Base-by-base conservation (phyloP, 176 grass and related monocot species). In the Triticum monococcum region DNA sequence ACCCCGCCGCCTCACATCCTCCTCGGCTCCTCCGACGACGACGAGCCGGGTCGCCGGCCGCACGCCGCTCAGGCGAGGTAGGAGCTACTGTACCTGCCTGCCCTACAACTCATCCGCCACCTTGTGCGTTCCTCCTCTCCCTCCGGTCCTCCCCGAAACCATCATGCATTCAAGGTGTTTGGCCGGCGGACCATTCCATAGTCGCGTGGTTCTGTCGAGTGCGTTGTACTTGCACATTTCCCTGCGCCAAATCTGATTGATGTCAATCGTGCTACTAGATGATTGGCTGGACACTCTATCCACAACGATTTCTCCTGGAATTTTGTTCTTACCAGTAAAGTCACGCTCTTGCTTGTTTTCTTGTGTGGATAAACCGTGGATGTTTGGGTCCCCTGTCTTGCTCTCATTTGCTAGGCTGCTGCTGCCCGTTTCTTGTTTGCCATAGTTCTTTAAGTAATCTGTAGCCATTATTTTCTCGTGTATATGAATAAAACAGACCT, bases 141-240 rank as follows among this genome's bases (percentile, higher is more conserved):
- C n/a, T 17, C 38, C 37, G 8, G 37, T 41, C 41, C 23, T 35
- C 36, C n/a, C 33, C 1, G 25, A 45, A 32, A 65, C 2, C 12
- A 11, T 11, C 78, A 9, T 26, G 78, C 37, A 45, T 18, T 64
- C 59, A 45, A 45, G 37, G 16, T 79, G 78, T 79, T 40, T 20
- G 63, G 25, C 7, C 20, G 74, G 17, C 50, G 75, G 75, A 57
- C 56, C 56, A 22, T 57, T 50, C 11, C 46, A 52, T 52, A 38
- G 1, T 38, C 8, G 37, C 40, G 14, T 31, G 64, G 11, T 13
- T 32, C 24, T 72, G 50, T 1, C 5, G 31, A 22, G 32, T 24
- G 11, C 72, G 66, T 46, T 76, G 17, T 59, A 9, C 56, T 81
- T 76, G 30, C 9, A 11, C 88, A 81, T 81, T 85, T 57, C 14